phyloP scores from a whole-genome alignment of 768 basidiomycete genomes.

The Termitomyces eurrhizus region DNA sequence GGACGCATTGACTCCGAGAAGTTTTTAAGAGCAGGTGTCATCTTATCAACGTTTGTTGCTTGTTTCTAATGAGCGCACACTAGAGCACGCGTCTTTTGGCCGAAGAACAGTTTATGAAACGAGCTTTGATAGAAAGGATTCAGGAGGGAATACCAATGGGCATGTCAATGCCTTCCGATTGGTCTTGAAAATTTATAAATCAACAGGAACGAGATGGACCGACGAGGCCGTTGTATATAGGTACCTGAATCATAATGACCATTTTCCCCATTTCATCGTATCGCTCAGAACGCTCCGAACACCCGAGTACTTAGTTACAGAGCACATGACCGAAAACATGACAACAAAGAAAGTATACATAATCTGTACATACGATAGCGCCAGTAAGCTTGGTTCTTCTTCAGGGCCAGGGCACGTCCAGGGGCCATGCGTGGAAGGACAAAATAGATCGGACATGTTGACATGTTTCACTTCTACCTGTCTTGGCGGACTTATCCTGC shows the following conservation, averaged over 20 bases:
- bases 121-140: constrained; percentile 93
- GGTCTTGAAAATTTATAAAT: constrained; percentile 23
- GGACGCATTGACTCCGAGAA: constrained; percentile 92
- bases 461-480: constrained; percentile 1
- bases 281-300: not conserved
- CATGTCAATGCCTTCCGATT: constrained; percentile 36
- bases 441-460: not conserved
- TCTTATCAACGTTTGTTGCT: constrained; percentile 6
- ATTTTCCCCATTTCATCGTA: constrained; percentile 17
- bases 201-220: constrained; percentile 6
- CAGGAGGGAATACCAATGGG: constrained; percentile 53
- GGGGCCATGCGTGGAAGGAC: too few relatives aligned
- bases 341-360: not conserved
- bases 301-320: not conserved
- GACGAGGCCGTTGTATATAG: not conserved
- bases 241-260: constrained; percentile 25
- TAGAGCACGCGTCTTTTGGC: constrained; percentile 84
- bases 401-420: too few relatives aligned
- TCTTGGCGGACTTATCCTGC: constrained; percentile 13
- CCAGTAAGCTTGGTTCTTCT: not conserved
- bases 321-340: not conserved
- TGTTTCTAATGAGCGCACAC: constrained; percentile 14
- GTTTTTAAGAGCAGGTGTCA: constrained; percentile 75
- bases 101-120: constrained; percentile 96
- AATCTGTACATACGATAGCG: not conserved